phyloP scores from a whole-genome alignment of 805 yeast species.

The Starmerella stigmatis region DNA sequence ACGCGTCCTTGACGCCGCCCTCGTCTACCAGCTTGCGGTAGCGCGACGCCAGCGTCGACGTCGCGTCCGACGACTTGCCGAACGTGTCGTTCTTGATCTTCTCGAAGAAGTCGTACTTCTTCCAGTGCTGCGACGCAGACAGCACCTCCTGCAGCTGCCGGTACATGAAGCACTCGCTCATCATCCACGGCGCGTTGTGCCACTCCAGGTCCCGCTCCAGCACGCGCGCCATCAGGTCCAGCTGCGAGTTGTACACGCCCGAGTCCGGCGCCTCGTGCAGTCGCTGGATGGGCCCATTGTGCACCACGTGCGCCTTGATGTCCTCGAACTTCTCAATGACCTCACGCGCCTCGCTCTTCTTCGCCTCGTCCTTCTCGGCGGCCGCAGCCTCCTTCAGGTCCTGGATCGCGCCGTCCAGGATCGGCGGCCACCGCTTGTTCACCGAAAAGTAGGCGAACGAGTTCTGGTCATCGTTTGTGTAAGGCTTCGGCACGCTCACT shows the following conservation, averaged over 20 bases:
- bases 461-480: slow-evolving; percentile 38
- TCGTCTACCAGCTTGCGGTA: slow-evolving; percentile 32
- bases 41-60: slow-evolving; percentile 66
- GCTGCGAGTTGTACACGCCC: slow-evolving; percentile 42
- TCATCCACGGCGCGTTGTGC: slow-evolving; percentile 85
- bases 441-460: slow-evolving; percentile 81
- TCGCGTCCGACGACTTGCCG: slow-evolving; percentile 62
- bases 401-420: slow-evolving; percentile 53
- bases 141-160: slow-evolving; percentile 35
- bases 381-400: slow-evolving; percentile 43
- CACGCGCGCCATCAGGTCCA: slow-evolving; percentile 25
- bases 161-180: slow-evolving; percentile 74
- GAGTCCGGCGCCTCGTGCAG: slow-evolving; percentile 38
- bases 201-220: slow-evolving; percentile 40
- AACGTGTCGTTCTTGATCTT: slow-evolving; percentile 64
- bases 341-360: slow-evolving; percentile 38
- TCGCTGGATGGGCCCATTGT: slow-evolving; percentile 38
- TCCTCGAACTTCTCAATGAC: slow-evolving; percentile 37
- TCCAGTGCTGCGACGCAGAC: slow-evolving; percentile 35
- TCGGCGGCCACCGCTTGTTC: slow-evolving; percentile 76
- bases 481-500: slow-evolving; percentile 16
- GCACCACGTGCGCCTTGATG: slow-evolving; percentile 35
- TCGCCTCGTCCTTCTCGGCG: slow-evolving; percentile 24
- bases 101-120: slow-evolving; percentile 62
- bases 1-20: slow-evolving; percentile 28